Evolutionary conservation across 305 asterid genomes (phyloP).

Genomic region (Fraxinus angustifolia): DNA sequence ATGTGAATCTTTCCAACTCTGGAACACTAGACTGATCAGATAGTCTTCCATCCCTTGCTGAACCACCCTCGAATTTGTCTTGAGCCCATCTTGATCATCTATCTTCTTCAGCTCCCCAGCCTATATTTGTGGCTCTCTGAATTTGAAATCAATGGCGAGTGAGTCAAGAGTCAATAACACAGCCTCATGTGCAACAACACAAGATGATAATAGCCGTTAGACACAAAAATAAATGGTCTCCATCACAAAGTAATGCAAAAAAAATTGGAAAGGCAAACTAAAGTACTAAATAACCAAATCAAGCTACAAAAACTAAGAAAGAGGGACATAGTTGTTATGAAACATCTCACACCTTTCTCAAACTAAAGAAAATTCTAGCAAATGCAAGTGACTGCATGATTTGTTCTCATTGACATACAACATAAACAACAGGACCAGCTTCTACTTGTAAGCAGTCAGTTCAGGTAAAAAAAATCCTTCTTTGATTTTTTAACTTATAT

Average conservation of each 20-base stretch:
- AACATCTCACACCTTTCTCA: background rate
- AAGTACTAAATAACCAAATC: background rate
- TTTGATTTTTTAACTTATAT: too few species aligned
- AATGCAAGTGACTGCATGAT: background rate
- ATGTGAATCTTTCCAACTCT: background rate
- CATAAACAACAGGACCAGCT: background rate
- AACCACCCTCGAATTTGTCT: background rate
- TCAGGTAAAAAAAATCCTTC: background rate
- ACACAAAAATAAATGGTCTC: background rate
- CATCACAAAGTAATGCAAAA: background rate
- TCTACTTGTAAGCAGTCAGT: background rate
- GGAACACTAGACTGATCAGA: background rate
- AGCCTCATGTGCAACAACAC: background rate
- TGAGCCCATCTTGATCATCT: background rate
- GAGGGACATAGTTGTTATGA: background rate
- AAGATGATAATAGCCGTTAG: background rate
- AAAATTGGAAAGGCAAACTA: background rate
- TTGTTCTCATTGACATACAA: background rate
- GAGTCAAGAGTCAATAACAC: background rate
- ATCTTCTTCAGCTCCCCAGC: background rate
- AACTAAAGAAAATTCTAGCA: background rate
- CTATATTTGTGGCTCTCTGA: background rate
- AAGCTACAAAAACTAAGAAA: background rate
- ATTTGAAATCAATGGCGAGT: background rate
- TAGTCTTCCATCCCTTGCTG: background rate